Percentiles rank a stretch among this genome's conserved stretches.
Conservation (phyloP, 2,329 filamentous ascomycete species). For the Arthrobotrys conoides region DNA sequence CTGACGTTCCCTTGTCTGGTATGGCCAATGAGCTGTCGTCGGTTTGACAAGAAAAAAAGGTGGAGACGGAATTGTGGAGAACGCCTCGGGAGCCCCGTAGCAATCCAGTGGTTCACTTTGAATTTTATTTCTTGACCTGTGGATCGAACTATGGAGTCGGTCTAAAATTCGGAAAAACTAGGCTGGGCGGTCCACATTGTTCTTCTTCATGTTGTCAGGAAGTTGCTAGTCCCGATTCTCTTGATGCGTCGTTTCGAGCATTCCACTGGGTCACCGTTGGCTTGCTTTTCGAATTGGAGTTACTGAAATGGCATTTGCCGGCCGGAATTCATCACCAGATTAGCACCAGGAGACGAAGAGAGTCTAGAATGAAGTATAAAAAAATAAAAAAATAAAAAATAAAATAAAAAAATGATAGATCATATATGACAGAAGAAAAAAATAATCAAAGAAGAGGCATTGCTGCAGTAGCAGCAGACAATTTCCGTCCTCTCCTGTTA, state of each 20-base stretch:
- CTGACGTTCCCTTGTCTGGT: constrained; percentile 1
- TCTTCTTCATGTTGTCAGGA: constrained; percentile 1
- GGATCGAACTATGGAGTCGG: constrained; percentile 48
- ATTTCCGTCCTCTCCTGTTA: constrained; percentile 30
- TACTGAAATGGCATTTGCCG: constrained; percentile 49
- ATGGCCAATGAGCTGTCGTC: constrained; percentile 15
- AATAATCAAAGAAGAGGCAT: not conserved
- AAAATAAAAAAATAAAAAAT: constrained; percentile 1
- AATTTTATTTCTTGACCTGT: constrained; percentile 53
- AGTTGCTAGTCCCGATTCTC: constrained; percentile 26
- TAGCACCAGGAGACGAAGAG: not conserved
- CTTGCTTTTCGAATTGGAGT: constrained; percentile 35
- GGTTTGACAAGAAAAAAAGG: constrained; percentile 22
- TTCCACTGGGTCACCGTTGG: constrained; percentile 21
- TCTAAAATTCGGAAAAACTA: constrained; percentile 46
- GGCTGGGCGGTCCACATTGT: constrained; percentile 27
- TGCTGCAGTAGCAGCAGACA: constrained; percentile 25
- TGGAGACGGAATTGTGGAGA: constrained; percentile 47
- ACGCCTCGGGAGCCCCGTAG: constrained; percentile 59
- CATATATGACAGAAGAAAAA: constrained; percentile 26
- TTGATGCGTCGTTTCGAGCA: constrained; percentile 35
- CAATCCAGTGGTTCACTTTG: constrained; percentile 53
- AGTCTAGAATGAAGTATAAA: constrained; percentile 16
- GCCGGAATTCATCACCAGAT: constrained; percentile 27
- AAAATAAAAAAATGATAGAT: constrained; percentile 31